Evolutionary conservation across 1,139 yeast genomes (phyloP), one percentile per base, ranked within the genome.

Genomic region (Geotrichum macrosporum): DNA sequence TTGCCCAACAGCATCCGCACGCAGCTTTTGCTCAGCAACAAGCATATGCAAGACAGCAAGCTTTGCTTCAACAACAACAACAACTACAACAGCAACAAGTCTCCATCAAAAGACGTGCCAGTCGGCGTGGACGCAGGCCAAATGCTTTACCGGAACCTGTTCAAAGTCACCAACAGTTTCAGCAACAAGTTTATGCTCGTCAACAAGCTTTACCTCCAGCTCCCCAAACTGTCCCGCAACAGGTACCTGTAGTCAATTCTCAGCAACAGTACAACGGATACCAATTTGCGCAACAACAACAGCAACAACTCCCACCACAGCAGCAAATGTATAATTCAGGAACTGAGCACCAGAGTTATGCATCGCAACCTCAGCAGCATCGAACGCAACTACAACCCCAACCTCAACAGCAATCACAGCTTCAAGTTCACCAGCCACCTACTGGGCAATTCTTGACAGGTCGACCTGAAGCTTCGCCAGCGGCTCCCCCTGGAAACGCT

Each of bases 101-200:
- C 20, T 20, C 35, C 4, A 33, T 33, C 4, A 35, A 35, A 21
- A 19, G 26, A 21, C 38, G 38, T 3, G 16, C 38, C 3, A 15
- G 38, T n/a, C 3, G 38, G 13, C 38, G 38, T 3, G 38, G 38
- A 4, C 38, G 38, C 12, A 19, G 29, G 15, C 38, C 38, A 4
- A 35, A 35, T 20, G 38, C 38, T n/a, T 10, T 35, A 13, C 38
- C 38, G 5, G 38, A 35, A 21, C 38, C 38, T 5, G 38, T 35
- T 10, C 38, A 35, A 16, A 35, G 18, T 21, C 38, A 35, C 16
- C 38, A 35, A 15, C 38, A 35, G 27, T 35, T 35, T 16, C 38
- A 35, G 38, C 38, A 35, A 15, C 38, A 35, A 16, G 27, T 29
- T 3, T 35, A 19, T 21, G 29, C 38, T 5, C 38, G 38, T 3